These are phyloP conservation scores for Clavispora vitiphila DNA, from an alignment of 805 yeast species.

Conservation along the genomic window DNA sequence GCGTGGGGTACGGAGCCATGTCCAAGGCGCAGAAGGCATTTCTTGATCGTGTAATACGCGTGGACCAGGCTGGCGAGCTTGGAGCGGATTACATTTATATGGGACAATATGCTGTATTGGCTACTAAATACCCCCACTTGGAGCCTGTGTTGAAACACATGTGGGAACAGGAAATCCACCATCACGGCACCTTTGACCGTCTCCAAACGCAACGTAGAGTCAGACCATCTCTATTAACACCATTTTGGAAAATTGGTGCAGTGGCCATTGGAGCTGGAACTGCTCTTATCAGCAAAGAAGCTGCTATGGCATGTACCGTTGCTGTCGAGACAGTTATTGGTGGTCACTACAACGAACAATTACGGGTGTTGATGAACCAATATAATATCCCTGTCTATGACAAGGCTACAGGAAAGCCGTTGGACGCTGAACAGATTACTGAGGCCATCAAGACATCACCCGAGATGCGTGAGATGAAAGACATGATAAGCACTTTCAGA, in stretches of 20 bases:
- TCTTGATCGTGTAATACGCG: slow-evolving; percentile 72
- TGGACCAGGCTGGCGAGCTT: slow-evolving; percentile 96
- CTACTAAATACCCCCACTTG: slow-evolving; percentile 64
- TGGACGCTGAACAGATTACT: slow-evolving; percentile 19
- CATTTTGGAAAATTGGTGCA: slow-evolving; percentile 92
- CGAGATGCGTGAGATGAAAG: slow-evolving; percentile 55
- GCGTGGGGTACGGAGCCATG: slow-evolving; percentile 31
- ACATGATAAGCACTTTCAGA: slow-evolving; percentile 68
- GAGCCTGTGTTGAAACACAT: slow-evolving; percentile 82
- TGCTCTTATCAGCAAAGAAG: slow-evolving; percentile 83
- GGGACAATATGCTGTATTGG: slow-evolving; percentile 80
- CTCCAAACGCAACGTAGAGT: slow-evolving; percentile 75
- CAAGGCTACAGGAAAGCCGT: slow-evolving; percentile 27
- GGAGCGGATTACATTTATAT: slow-evolving; percentile 92
- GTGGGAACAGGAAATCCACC: slow-evolving; percentile 98
- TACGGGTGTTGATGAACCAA: slow-evolving; percentile 68
- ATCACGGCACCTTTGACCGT: slow-evolving; percentile 77
- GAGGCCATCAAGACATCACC: slow-evolving; percentile 34
- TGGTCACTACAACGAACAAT: slow-evolving; percentile 87
- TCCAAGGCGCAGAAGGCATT: slow-evolving; percentile 62
- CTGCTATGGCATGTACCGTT: slow-evolving; percentile 99
- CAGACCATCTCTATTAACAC: slow-evolving; percentile 87
- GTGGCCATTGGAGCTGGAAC: slow-evolving; percentile 81
- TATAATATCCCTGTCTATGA: slow-evolving; percentile 44
- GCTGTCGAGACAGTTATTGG: slow-evolving; percentile 99